Base-by-base conservation (phyloP, 345 rosid genomes). In the Salix exigua region DNA sequence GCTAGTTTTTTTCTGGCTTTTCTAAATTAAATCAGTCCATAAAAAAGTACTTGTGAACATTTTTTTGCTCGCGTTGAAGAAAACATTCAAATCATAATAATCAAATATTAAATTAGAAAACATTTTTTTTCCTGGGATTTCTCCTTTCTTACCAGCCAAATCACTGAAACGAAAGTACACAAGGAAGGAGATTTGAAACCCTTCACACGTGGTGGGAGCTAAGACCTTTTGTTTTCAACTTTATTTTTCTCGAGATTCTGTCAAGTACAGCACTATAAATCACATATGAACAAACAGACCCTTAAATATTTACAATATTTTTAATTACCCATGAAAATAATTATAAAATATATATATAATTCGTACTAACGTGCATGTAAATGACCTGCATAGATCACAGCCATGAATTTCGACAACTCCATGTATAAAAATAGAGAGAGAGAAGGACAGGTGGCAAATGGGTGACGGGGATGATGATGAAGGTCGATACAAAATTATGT, bases 401-500 rank as follows among this genome's bases (percentile, higher is more conserved):
- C 62, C 62, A 55, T 55, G n/a, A 8, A n/a, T n/a, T 55, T n/a
- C n/a, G 9, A n/a, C 26, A n/a, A 3, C 5, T 10, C 23, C 13
- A 9, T 9, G 62, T 9, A n/a, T n/a, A 58, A n/a, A n/a, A 58
- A 23, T 23, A 23, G 0, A 58, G 14, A 58, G 63, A 58, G 63
- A 58, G 63, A 23, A 10, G 11, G 63, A 8, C 28, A 58, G 23
- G 63, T 23, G 61, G n/a, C 25, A 53, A 2, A 18, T 21, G 61
- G 67, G 63, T 70, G 70, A 60, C 60, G 67, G 25, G 28, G 72
- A 63, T 38, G 73, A 55, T 75, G 64, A 42, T 25, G 55, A 33
- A 50, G 77, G 77, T 35, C 74, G 73, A 68, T n/a, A 74, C 60
- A 12, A 53, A 58, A 63, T 58, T 69, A 77, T 35, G 75, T 23